Evolutionary conservation across 202 grass and related monocot species (phyloP).

Genomic region (Hordeum pubiflorum): DNA sequence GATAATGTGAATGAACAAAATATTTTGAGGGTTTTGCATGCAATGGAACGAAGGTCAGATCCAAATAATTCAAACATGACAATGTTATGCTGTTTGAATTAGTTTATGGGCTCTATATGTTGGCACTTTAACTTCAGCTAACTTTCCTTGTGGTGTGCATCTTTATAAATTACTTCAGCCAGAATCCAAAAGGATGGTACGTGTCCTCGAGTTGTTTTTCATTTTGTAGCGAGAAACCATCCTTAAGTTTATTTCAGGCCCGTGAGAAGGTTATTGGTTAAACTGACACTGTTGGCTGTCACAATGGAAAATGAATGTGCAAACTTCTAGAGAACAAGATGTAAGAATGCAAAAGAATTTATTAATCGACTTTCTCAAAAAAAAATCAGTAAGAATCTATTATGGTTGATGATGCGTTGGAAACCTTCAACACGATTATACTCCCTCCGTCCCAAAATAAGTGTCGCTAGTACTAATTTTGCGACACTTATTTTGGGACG

Average conservation of each 20-base stretch:
- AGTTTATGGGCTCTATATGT: neutral
- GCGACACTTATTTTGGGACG: no score
- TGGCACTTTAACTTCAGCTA: conserved; percentile 7
- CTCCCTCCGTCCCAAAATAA: no score
- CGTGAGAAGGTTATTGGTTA: neutral
- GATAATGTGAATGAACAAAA: neutral
- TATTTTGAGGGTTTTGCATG: neutral
- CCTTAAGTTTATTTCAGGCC: neutral
- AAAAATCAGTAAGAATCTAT: neutral
- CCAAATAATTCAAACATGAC: neutral
- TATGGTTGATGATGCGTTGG: neutral
- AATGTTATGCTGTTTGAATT: conserved; percentile 4
- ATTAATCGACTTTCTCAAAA: neutral
- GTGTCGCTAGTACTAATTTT: no score
- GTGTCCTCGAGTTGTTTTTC: neutral
- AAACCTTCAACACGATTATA: neutral
- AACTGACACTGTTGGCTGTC: neutral
- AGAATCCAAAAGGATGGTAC: neutral
- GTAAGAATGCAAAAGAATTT: neutral
- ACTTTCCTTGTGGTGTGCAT: neutral
- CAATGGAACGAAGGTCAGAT: neutral
- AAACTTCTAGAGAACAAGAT: neutral
- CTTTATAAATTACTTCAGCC: neutral
- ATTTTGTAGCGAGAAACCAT: neutral
- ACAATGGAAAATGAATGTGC: neutral